These are phyloP conservation scores for Aspergillus hiratsukae DNA, from an alignment of 2,329 filamentous ascomycete genomes.

Conservation along the genomic window DNA sequence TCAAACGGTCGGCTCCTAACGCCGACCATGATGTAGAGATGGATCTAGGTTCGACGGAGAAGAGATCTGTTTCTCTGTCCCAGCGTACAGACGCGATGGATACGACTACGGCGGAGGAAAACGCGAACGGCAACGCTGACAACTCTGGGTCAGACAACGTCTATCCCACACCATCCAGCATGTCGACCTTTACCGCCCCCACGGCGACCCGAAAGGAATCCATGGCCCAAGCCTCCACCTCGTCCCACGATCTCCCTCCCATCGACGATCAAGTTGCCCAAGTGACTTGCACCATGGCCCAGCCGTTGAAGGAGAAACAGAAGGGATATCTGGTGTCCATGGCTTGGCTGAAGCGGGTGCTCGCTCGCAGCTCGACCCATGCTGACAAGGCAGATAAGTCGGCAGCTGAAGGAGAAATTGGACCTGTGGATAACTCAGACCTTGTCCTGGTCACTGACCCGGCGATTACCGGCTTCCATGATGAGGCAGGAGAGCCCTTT, in stretches of 20 bases:
- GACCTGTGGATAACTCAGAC: constrained; percentile 82
- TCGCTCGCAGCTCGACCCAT: constrained; percentile 58
- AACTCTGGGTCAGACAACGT: constrained; percentile 30
- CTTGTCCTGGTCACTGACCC: constrained; percentile 60
- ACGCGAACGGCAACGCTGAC: constrained; percentile 23
- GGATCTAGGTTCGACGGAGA: constrained; percentile 14
- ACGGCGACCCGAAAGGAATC: constrained; percentile 26
- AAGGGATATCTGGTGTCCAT: constrained; percentile 73
- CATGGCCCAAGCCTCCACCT: constrained; percentile 16
- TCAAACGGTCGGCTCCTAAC: constrained; percentile 33
- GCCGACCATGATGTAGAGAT: constrained; percentile 25
- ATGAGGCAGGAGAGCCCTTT: constrained; percentile 52
- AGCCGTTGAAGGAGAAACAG: constrained; percentile 64
- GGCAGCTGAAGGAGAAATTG: constrained; percentile 61
- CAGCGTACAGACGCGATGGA: constrained; percentile 40
- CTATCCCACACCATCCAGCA: constrained; percentile 37
- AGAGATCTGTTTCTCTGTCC: constrained; percentile 19
- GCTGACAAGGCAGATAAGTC: constrained; percentile 55
- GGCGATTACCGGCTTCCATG: constrained; percentile 32
- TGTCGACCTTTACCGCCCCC: constrained; percentile 32
- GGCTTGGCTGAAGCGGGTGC: constrained; percentile 71
- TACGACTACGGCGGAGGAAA: constrained; percentile 35
- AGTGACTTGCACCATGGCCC: constrained; percentile 57
- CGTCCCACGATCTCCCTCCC: constrained; percentile 35
- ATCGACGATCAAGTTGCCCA: constrained; percentile 69